Percentiles rank a stretch among this genome's conserved stretches.
phyloP scores from a whole-genome alignment of 202 grass and related monocot species.

The Setaria viridis region DNA sequence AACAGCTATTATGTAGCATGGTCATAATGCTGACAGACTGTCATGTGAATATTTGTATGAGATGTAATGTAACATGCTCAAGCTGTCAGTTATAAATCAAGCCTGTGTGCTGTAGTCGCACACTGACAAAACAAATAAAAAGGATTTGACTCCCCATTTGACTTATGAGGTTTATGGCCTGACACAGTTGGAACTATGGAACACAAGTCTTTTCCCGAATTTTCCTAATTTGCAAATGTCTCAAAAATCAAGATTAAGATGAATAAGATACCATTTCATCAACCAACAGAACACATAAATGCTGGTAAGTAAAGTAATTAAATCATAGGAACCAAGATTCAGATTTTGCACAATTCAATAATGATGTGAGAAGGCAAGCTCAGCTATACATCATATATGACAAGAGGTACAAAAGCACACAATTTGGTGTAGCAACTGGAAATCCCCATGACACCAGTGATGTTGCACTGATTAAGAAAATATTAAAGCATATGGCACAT shows the following conservation, averaged over 20 bases:
- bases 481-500: no score
- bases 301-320: not conserved
- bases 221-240: not conserved
- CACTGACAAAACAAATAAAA: constrained; percentile 11
- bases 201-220: not conserved
- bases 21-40: constrained; percentile 2
- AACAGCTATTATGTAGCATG: constrained; percentile 33
- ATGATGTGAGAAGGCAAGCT: not conserved
- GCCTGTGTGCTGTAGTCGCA: not conserved
- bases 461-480: constrained; percentile 3
- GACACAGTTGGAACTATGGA: constrained; percentile 22
- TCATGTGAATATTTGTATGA: constrained; percentile 32
- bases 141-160: not conserved
- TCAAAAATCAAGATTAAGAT: not conserved
- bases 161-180: not conserved
- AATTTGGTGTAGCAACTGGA: not conserved
- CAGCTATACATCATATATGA: not conserved
- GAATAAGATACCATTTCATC: not conserved
- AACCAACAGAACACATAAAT: not conserved
- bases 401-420: not conserved
- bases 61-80: constrained; percentile 15
- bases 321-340: not conserved
- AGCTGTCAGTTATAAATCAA: constrained; percentile 4
- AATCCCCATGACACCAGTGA: constrained; percentile 26
- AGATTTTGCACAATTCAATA: not conserved